These are phyloP conservation scores for Lentinula sp. DNA, from an alignment of 768 basidiomycete genomes.

Conservation along the genomic window DNA sequence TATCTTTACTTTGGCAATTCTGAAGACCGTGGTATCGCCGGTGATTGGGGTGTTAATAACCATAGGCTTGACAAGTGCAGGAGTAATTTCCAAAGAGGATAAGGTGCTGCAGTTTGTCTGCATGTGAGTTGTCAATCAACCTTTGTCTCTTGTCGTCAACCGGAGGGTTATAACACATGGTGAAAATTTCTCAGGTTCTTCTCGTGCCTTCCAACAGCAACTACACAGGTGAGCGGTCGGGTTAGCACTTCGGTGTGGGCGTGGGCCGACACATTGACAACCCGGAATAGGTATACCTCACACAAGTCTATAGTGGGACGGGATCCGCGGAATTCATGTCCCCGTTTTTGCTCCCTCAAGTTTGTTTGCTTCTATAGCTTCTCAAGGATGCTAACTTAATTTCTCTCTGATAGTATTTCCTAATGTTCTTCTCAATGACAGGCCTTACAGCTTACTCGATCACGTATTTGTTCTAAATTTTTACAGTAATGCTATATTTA, in stretches of 20 bases:
- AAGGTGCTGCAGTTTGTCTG: conserved; percentile 61
- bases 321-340: conserved; percentile 58
- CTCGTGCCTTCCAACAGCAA: conserved; percentile 57
- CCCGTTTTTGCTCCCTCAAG: conserved; percentile 54
- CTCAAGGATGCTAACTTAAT: conserved; percentile 22
- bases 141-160: background rate
- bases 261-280: background rate
- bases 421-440: conserved; percentile 49
- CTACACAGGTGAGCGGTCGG: conserved; percentile 39
- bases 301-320: conserved; percentile 62
- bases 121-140: conserved; percentile 41
- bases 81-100: conserved; percentile 44
- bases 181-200: conserved; percentile 34
- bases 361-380: conserved; percentile 25
- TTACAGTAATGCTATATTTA: background rate
- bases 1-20: conserved; percentile 45
- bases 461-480: conserved; percentile 31
- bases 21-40: conserved; percentile 52
- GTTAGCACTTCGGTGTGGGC: background rate
- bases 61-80: conserved; percentile 38
- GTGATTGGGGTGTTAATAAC: conserved; percentile 56
- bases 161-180: background rate
- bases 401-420: conserved; percentile 28
- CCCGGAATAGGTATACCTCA: conserved; percentile 45
- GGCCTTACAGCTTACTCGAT: conserved; percentile 41